Conservation (phyloP, 805 yeast species). For the Metschnikowia bowlesiae region DNA sequence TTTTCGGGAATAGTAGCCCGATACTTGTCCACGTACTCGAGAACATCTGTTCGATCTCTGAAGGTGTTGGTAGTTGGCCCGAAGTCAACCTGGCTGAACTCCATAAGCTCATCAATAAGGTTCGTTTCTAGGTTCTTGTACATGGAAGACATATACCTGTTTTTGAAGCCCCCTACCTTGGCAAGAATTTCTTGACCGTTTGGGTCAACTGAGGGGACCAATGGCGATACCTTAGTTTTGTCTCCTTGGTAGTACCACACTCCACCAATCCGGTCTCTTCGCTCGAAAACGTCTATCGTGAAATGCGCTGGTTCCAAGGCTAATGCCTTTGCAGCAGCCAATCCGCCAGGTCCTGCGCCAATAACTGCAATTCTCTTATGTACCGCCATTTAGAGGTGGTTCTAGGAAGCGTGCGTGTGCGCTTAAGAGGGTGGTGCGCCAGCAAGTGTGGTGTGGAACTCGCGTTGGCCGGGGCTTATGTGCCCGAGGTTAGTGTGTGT, state of each 20-base stretch:
- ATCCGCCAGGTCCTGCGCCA: constrained; percentile 78
- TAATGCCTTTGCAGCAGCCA: constrained; percentile 62
- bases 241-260: constrained; percentile 60
- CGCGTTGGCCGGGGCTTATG: not conserved
- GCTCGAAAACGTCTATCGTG: constrained; percentile 55
- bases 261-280: constrained; percentile 64
- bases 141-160: constrained; percentile 20
- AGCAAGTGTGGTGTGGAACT: not conserved
- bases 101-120: constrained; percentile 48
- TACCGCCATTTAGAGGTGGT: not conserved
- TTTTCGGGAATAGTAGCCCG: constrained; percentile 32
- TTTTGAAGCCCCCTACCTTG: constrained; percentile 6
- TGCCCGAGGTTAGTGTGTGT: not conserved
- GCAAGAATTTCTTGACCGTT: constrained; percentile 13
- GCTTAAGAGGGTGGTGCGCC: not conserved
- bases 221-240: constrained; percentile 15
- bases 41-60: constrained; percentile 59
- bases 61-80: constrained; percentile 45
- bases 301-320: constrained; percentile 45
- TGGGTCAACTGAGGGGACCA: constrained; percentile 20
- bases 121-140: constrained; percentile 22
- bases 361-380: constrained; percentile 50
- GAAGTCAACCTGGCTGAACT: constrained; percentile 51
- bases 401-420: not conserved
- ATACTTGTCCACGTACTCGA: constrained; percentile 56